These are phyloP conservation scores for Heliamphora pulchella DNA, from an alignment of 179 eudicot species.

Conservation along the genomic window DNA sequence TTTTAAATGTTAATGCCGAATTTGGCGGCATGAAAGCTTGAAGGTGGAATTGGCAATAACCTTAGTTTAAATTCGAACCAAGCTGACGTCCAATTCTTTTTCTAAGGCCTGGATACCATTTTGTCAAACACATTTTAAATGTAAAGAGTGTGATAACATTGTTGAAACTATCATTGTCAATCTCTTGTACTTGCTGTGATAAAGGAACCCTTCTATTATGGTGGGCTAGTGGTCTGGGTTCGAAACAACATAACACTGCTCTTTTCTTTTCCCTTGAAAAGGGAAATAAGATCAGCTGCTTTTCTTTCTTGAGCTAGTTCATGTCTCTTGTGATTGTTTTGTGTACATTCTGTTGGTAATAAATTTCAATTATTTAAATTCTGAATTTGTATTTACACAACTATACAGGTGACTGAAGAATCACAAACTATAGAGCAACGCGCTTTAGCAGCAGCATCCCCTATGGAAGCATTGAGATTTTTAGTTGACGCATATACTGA, in stretches of 20 bases:
- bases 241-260: neutral
- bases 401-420: constrained; percentile 30
- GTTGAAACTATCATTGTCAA: neutral
- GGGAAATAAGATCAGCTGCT: neutral
- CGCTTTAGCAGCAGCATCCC: constrained; percentile 62
- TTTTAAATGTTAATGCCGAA: neutral
- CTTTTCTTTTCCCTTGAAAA: neutral
- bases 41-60: neutral
- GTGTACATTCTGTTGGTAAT: neutral
- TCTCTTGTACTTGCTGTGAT: neutral
- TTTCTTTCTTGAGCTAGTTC: neutral
- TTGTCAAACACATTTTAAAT: neutral
- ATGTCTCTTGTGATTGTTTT: neutral
- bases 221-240: neutral
- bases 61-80: neutral
- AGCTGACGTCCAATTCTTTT: neutral
- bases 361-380: neutral
- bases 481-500: constrained; percentile 30
- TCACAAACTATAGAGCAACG: constrained; percentile 54
- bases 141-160: neutral
- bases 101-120: neutral
- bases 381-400: neutral
- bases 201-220: constrained; percentile 1
- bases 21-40: neutral
- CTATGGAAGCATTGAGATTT: constrained; percentile 63